Percentiles rank a stretch among this genome's conserved stretches.
phyloP scores from a whole-genome alignment of 148 eudicot species.

The Vaccinium corymbosum region DNA sequence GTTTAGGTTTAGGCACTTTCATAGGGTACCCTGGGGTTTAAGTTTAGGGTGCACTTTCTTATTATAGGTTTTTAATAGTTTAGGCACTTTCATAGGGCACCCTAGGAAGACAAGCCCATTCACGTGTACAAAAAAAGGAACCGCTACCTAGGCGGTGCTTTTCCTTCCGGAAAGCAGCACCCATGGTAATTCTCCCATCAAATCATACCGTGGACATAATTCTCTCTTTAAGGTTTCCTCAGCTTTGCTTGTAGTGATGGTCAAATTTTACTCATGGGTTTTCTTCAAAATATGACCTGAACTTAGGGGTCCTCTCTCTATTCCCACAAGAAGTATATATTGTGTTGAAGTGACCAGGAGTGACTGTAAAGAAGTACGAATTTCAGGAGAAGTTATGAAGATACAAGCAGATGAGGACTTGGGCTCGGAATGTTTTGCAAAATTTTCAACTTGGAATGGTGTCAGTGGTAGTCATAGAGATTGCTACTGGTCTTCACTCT shows the following conservation, averaged over 20 bases:
- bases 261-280: not conserved
- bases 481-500: not conserved
- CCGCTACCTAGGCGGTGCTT: too few species aligned
- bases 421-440: not conserved
- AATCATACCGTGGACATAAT: too few species aligned
- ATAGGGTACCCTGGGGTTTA: too few species aligned
- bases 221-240: not conserved
- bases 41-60: too few species aligned
- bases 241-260: not conserved
- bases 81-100: too few species aligned
- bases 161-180: too few species aligned
- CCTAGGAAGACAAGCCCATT: too few species aligned
- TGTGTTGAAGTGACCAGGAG: not conserved
- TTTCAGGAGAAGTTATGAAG: not conserved
- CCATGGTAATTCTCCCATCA: too few species aligned
- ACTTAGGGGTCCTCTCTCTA: not conserved
- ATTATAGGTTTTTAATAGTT: too few species aligned
- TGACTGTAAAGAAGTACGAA: not conserved
- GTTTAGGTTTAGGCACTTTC: too few species aligned
- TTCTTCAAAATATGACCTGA: not conserved
- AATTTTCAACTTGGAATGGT: not conserved
- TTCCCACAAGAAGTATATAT: not conserved
- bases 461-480: not conserved
- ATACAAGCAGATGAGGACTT: not conserved
- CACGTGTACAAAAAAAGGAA: too few species aligned